Evolutionary conservation across 2,329 filamentous ascomycete genomes (phyloP).

Genomic region (Zasmidium cellare): DNA sequence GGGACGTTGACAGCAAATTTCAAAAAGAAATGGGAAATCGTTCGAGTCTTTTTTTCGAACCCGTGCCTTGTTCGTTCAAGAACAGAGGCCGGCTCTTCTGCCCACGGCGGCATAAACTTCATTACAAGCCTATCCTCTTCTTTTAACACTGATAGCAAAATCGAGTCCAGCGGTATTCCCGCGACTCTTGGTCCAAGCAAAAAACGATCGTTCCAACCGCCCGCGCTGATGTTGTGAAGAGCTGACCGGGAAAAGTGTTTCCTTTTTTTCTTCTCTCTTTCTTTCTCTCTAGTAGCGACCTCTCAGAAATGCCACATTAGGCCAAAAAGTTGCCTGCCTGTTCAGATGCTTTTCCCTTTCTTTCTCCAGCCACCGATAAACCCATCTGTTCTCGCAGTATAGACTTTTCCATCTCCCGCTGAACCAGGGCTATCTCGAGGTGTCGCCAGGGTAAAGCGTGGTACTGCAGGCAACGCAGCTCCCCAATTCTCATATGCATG

Average conservation of each 20-base stretch:
- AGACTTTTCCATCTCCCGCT: not conserved
- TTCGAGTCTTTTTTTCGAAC: too few species aligned
- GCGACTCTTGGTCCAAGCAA: not conserved
- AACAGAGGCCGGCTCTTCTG: too few species aligned
- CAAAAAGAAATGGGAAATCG: not conserved
- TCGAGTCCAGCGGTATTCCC: not conserved
- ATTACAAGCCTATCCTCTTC: not conserved
- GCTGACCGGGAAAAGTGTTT: not conserved
- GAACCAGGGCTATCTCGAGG: not conserved
- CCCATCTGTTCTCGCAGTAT: not conserved
- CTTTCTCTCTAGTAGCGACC: not conserved
- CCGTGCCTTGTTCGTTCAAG: too few species aligned
- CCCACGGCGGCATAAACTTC: not conserved
- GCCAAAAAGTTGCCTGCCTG: not conserved
- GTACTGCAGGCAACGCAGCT: not conserved
- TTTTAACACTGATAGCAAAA: not conserved
- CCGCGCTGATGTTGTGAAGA: not conserved
- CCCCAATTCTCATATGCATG: slow-evolving; percentile 12
- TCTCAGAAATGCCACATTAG: not conserved
- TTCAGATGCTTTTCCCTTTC: not conserved
- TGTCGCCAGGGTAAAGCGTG: not conserved
- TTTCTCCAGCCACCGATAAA: not conserved
- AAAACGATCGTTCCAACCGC: not conserved
- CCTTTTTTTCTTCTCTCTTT: not conserved
- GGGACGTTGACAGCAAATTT: too few species aligned